Conservation (phyloP, 495 filamentous ascomycete genomes). For the Pseudoneurospora amorphoporcata region DNA sequence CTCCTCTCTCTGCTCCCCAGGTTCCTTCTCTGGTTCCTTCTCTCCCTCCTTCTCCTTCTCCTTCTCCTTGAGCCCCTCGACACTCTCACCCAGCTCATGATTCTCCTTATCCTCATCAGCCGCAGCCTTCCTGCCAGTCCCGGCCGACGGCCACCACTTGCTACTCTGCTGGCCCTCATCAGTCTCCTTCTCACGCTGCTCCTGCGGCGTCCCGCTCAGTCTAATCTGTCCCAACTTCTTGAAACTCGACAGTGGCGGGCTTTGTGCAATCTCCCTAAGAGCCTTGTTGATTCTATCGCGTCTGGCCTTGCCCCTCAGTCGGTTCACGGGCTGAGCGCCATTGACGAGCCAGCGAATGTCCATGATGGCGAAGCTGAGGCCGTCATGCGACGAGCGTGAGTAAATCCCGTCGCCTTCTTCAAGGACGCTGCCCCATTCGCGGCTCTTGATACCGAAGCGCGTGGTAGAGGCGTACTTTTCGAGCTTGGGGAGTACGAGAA, state of each 20-base stretch:
- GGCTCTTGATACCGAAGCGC: constrained; percentile 68
- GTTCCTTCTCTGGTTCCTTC: constrained; percentile 28
- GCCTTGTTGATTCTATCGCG: constrained; percentile 40
- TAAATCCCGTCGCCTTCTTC: constrained; percentile 13
- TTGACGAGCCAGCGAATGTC: constrained; percentile 70
- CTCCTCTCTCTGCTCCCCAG: background rate
- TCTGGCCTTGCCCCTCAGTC: constrained; percentile 35
- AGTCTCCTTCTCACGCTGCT: constrained; percentile 7
- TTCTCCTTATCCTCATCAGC: background rate
- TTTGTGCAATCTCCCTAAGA: constrained; percentile 29
- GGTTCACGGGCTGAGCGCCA: constrained; percentile 52
- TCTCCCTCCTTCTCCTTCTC: constrained; percentile 35
- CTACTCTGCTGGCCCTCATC: background rate
- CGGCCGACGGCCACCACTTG: background rate
- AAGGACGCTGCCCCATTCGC: constrained; percentile 52
- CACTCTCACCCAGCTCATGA: background rate
- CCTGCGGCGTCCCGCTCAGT: background rate
- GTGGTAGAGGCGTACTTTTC: constrained; percentile 64
- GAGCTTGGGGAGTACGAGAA: constrained; percentile 72
- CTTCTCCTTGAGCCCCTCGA: constrained; percentile 21
- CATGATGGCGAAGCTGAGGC: constrained; percentile 77
- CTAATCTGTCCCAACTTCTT: background rate
- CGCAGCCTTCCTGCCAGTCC: background rate
- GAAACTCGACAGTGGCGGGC: background rate
- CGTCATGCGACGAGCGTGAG: constrained; percentile 54